Base-by-base conservation (phyloP, 176 grass and related monocot genomes). In the Oryza brachyantha region DNA sequence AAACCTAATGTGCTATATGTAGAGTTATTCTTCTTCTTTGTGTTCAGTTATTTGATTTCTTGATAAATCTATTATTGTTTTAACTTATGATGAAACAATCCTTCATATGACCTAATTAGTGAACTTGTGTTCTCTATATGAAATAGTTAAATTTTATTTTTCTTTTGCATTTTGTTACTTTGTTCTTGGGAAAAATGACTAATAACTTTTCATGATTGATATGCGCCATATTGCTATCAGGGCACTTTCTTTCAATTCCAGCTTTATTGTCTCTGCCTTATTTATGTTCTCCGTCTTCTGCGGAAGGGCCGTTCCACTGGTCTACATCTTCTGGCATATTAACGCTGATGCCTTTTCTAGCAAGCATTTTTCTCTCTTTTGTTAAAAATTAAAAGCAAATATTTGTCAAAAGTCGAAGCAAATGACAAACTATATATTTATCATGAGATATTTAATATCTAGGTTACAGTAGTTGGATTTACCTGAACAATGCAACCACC, bases 401-500 rank as follows among this genome's bases (percentile, higher is more conserved):
- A 2, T 22, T 59, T 41, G 66, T 42, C 12, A 43, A 75, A 63
- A 22, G 42, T 80, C 10, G 6, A 58, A 63, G 37, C 7, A 76
- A 32, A 64, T 42, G 41, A 13, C 29, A 29, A 41, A 16, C 58
- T 81, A 39, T 45, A 52, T 76, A 72, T 79, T 59, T 58, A 9
- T 57, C 32, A 35, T 64, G 43, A 72, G 85, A n/a, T 67, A 38
- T 58, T 21, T 59, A 17, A 26, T 64, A 72, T 77, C 13, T 57
- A 35, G 11, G 43, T 59, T 72, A 14, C 50, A 40, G 45, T 61
- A 34, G 26, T 69, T 40, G 40, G 2, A 64, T 50, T 35, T 85
- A 92, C 95, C 95, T 98, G 95, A 57, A 98, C 87, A 71, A 98
- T 98, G 78, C 81, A 98, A 55, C 95, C 87, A 71, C 95, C 95